These are phyloP conservation scores for Buxus sempervirens DNA, from an alignment of 164 flowering plant species.

Conservation along the genomic window DNA sequence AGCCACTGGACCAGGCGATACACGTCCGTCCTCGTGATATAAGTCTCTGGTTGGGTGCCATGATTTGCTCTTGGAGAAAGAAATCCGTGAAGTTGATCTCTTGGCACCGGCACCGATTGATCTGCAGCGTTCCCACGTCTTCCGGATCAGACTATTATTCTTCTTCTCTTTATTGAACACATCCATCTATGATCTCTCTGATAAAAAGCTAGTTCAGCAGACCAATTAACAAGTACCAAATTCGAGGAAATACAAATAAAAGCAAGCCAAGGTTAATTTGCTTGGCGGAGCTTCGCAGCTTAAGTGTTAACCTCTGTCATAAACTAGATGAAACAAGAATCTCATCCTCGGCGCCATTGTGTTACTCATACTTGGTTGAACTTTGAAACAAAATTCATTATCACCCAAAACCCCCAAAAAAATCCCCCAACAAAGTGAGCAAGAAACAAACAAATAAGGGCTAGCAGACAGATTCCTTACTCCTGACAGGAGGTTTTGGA, in stretches of 20 bases:
- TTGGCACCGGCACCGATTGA: conserved; percentile 29
- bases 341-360: conserved; percentile 49
- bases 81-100: conserved; percentile 1
- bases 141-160: conserved; percentile 36
- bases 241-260: too few species aligned
- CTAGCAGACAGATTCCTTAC: neutral
- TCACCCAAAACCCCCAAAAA: neutral
- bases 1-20: too few species aligned
- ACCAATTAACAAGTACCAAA: too few species aligned
- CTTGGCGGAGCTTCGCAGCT: too few species aligned
- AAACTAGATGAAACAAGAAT: conserved; percentile 44
- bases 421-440: neutral
- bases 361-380: conserved; percentile 44
- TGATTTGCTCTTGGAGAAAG: conserved; percentile 41
- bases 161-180: conserved; percentile 23
- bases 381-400: neutral
- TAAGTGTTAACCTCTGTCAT: conserved; percentile 58
- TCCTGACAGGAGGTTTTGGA: neutral
- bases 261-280: neutral
- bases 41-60: conserved; percentile 38
- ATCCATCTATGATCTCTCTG: conserved; percentile 17
- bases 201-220: too few species aligned
- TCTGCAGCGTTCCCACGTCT: conserved; percentile 58
- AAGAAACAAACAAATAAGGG: neutral
- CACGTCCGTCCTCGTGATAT: too few species aligned